Evolutionary conservation across 768 basidiomycete species (phyloP).

Genomic region (Psilocybe cubensis): DNA sequence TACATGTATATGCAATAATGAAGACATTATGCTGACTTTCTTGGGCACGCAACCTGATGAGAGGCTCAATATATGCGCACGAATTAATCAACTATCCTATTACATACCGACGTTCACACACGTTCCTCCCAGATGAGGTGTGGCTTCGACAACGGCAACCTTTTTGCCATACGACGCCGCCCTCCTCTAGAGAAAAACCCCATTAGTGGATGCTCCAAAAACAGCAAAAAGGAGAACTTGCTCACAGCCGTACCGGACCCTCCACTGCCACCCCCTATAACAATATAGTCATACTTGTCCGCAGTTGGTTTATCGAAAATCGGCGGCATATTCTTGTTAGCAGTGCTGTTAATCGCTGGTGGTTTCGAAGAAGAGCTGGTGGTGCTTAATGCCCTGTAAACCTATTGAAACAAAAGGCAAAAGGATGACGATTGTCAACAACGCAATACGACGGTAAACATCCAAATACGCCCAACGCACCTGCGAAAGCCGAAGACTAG

Average conservation of each 20-base stretch:
- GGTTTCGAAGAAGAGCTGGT: constrained; percentile 8
- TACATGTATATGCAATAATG: not conserved
- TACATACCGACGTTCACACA: constrained; percentile 95
- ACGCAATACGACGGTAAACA: too few species aligned
- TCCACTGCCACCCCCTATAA: constrained; percentile 93
- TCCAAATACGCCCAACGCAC: too few species aligned
- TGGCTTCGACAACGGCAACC: constrained; percentile 85
- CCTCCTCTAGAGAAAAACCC: constrained; percentile 62
- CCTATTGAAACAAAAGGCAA: constrained; percentile 6
- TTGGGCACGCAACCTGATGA: constrained; percentile 91
- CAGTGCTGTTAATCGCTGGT: constrained; percentile 20
- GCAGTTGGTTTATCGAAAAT: constrained; percentile 59
- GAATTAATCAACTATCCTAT: not conserved
- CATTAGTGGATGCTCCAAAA: not conserved
- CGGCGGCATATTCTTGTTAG: constrained; percentile 67
- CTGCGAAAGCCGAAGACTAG: constrained; percentile 22
- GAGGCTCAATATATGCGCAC: not conserved
- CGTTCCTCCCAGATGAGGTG: constrained; percentile 83
- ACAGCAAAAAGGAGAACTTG: constrained; percentile 5
- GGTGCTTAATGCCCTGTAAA: constrained; percentile 41
- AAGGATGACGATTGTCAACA: not conserved
- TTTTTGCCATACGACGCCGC: constrained; percentile 93
- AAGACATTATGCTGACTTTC: constrained; percentile 58
- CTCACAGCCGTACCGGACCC: constrained; percentile 87
- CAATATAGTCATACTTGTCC: constrained; percentile 81